phyloP scores from a whole-genome alignment of 495 filamentous ascomycete species.

The Gamarada debralockiae region DNA sequence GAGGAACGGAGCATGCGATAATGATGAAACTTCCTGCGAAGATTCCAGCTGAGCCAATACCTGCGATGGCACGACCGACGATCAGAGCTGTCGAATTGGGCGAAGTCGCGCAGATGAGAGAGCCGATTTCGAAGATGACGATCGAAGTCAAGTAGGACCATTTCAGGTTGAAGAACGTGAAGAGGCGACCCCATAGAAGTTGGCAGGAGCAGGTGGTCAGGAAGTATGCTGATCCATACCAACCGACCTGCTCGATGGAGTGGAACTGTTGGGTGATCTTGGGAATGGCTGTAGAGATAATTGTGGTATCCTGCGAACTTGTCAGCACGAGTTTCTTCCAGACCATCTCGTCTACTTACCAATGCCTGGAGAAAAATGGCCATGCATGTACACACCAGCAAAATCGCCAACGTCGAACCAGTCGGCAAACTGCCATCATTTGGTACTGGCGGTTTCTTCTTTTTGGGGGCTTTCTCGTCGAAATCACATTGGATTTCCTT shows the following conservation, averaged over 20 bases:
- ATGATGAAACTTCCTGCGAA: conserved; percentile 41
- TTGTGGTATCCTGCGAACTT: background rate
- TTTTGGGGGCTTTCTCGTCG: too few relatives aligned
- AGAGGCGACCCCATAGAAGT: conserved; percentile 43
- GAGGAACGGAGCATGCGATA: background rate
- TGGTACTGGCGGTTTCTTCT: background rate
- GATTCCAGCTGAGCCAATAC: conserved; percentile 26
- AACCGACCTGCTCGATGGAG: conserved; percentile 35
- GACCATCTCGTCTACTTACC: background rate
- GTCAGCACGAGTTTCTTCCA: too few relatives aligned
- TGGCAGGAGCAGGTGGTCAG: conserved; percentile 43
- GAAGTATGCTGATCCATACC: conserved; percentile 49
- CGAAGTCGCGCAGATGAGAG: conserved; percentile 50
- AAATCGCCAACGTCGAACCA: background rate
- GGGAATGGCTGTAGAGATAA: conserved; percentile 34
- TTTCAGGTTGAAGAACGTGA: conserved; percentile 38
- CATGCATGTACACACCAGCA: conserved; percentile 2
- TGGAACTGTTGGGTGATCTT: conserved; percentile 38
- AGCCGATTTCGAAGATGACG: conserved; percentile 44
- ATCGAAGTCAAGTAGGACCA: conserved; percentile 34
- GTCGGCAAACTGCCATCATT: background rate
- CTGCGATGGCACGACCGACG: conserved; percentile 50
- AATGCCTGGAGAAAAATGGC: conserved; percentile 1
- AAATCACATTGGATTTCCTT: too few relatives aligned
- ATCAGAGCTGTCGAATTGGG: conserved; percentile 48